phyloP scores from a whole-genome alignment of 2,329 filamentous ascomycete species.

The Saccharata proteae region DNA sequence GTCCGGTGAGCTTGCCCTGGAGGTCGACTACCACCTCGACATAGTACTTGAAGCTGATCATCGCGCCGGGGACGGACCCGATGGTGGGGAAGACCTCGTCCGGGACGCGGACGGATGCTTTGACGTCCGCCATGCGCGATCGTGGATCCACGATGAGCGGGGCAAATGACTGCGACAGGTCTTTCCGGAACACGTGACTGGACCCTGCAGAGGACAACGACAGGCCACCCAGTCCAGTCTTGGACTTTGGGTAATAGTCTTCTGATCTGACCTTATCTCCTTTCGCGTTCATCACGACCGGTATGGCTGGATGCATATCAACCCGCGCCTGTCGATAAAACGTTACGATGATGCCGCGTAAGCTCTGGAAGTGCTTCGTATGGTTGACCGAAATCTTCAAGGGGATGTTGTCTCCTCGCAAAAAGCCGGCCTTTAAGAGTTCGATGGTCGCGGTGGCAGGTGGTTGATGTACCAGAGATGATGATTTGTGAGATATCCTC shows the following conservation, averaged over 20 bases:
- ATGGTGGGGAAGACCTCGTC: conserved; percentile 91
- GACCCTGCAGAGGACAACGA: conserved; percentile 78
- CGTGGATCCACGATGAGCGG: conserved; percentile 78
- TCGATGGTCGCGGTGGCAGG: conserved; percentile 78
- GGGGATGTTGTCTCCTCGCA: conserved; percentile 73
- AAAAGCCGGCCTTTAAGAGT: conserved; percentile 66
- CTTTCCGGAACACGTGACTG: conserved; percentile 89
- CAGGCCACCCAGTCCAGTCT: conserved; percentile 73
- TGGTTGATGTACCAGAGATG: conserved; percentile 53
- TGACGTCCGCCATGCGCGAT: conserved; percentile 67
- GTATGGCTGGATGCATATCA: conserved; percentile 60
- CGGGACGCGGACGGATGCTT: conserved; percentile 71
- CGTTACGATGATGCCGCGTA: conserved; percentile 86
- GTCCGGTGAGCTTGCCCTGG: conserved; percentile 70
- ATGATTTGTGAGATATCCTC: conserved; percentile 36
- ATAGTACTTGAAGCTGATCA: conserved; percentile 92
- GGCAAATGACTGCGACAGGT: conserved; percentile 77
- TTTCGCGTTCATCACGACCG: conserved; percentile 49
- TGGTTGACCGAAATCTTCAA: conserved; percentile 76
- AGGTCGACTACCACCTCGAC: conserved; percentile 88
- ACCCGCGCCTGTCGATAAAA: conserved; percentile 85
- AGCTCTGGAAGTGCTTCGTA: conserved; percentile 77
- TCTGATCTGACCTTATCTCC: conserved; percentile 61
- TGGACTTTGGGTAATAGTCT: conserved; percentile 77
- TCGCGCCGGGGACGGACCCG: conserved; percentile 72